A percentile compares a stretch with the other conserved stretches of the same genome.
Evolutionary conservation across 495 filamentous ascomycete species (phyloP).

Genomic region (Penicillium dipodomyicola): DNA sequence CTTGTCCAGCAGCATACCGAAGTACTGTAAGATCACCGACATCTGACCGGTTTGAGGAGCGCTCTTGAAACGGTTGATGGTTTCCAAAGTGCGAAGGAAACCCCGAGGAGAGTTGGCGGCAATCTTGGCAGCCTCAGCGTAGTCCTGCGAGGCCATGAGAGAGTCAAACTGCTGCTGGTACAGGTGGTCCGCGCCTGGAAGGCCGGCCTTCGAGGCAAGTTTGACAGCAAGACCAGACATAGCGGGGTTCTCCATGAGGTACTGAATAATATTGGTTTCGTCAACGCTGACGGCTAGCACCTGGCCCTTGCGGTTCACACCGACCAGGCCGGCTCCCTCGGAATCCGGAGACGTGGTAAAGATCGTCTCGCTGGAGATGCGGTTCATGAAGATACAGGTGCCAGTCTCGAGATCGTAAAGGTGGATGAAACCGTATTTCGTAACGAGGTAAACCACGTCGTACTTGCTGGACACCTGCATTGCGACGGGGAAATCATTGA

Average conservation of each 20-base stretch:
- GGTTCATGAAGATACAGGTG: conserved; percentile 99
- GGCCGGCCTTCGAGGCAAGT: conserved; percentile 87
- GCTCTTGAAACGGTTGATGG: conserved; percentile 91
- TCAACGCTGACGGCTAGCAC: conserved; percentile 91
- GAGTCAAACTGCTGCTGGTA: conserved; percentile 92
- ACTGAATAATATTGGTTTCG: conserved; percentile 85
- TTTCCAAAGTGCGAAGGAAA: conserved; percentile 89
- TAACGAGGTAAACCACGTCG: conserved; percentile 93
- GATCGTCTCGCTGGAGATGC: conserved; percentile 98
- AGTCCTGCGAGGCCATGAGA: conserved; percentile 71
- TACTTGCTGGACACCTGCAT: conserved; percentile 97
- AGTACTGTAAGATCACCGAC: conserved; percentile 94
- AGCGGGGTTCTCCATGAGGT: conserved; percentile 92
- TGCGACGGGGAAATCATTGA: conserved; percentile 96
- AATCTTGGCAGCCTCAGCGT: conserved; percentile 85
- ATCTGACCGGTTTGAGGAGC: conserved; percentile 71
- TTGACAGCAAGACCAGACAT: conserved; percentile 89
- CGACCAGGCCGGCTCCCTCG: conserved; percentile 84
- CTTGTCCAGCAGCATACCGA: conserved; percentile 95
- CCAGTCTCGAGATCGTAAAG: conserved; percentile 96
- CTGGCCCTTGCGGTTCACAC: conserved; percentile 95
- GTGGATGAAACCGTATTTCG: conserved; percentile 99
- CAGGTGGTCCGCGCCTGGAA: conserved; percentile 92
- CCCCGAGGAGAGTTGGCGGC: conserved; percentile 95
- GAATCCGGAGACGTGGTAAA: conserved; percentile 86